A percentile compares a stretch with the other conserved stretches of the same genome.
These are phyloP conservation scores for Sordariomycetes sp. DNA, from an alignment of 2,329 filamentous ascomycete genomes.

Conservation along the genomic window DNA sequence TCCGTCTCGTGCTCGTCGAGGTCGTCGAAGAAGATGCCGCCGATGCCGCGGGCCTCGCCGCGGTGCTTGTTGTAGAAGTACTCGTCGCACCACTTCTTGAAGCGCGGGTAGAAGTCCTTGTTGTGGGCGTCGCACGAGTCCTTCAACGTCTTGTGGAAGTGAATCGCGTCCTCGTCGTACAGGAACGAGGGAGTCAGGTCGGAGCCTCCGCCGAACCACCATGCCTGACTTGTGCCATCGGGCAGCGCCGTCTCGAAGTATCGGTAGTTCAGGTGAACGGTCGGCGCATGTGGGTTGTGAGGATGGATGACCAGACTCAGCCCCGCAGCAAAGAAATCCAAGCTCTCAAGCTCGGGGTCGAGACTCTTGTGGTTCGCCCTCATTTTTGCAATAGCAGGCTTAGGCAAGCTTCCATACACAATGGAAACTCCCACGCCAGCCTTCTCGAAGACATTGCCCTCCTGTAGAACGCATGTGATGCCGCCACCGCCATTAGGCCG, in stretches of 20 bases:
- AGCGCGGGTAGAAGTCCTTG: conserved; percentile 81
- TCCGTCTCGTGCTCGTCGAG: conserved; percentile 81
- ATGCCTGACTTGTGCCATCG: conserved; percentile 72
- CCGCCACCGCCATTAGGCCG: conserved; percentile 85
- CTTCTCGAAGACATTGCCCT: conserved; percentile 96
- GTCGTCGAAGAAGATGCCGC: conserved; percentile 98
- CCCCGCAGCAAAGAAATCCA: conserved; percentile 93
- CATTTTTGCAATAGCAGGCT: conserved; percentile 86
- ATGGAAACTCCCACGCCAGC: conserved; percentile 91
- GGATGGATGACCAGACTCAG: conserved; percentile 91
- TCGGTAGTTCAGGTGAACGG: conserved; percentile 95
- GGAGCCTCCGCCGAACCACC: conserved; percentile 97
- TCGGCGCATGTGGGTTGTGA: conserved; percentile 91
- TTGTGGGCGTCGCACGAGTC: conserved; percentile 89
- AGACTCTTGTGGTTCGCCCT: conserved; percentile 89
- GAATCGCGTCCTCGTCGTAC: conserved; percentile 93
- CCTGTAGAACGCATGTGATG: conserved; percentile 88
- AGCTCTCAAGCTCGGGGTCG: conserved; percentile 64
- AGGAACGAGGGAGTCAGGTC: conserved; percentile 90
- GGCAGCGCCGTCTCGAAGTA: conserved; percentile 95
- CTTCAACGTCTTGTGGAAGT: conserved; percentile 93
- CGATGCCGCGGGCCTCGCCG: conserved; percentile 75
- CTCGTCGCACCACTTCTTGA: conserved; percentile 97
- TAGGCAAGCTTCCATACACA: conserved; percentile 85
- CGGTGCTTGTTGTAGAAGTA: conserved; percentile 96